Evolutionary conservation across 352 stramenopile species (phyloP).

Genomic region (Aphanomyces invadans): DNA sequence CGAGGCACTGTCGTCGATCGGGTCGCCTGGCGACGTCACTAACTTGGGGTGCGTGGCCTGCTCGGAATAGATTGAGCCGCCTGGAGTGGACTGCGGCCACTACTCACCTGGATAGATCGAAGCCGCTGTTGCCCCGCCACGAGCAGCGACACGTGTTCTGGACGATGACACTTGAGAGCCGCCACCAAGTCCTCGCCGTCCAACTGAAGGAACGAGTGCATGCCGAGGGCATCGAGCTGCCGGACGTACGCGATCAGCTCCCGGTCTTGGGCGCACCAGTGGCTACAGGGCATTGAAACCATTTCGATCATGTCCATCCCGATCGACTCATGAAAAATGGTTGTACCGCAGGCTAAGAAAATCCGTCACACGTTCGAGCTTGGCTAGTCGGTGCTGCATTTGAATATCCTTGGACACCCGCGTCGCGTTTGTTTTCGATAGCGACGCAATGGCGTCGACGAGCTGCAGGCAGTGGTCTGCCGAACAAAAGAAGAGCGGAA

Average conservation of each 20-base stretch:
- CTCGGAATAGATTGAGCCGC: background rate
- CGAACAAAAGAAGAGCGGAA: conserved; percentile 22
- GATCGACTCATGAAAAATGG: background rate
- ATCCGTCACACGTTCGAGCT: background rate
- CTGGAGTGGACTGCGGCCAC: background rate
- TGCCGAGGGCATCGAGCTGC: background rate
- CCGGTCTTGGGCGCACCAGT: conserved; percentile 15
- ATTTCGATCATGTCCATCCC: background rate
- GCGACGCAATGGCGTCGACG: background rate
- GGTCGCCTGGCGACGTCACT: background rate
- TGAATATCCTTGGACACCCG: background rate
- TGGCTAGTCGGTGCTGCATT: background rate
- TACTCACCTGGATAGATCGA: background rate
- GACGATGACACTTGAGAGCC: background rate
- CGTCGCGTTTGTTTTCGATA: background rate
- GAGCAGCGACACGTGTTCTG: background rate
- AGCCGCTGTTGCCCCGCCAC: background rate
- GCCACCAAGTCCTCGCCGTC: background rate
- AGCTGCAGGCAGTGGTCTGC: conserved; percentile 1
- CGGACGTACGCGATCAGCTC: conserved; percentile 14
- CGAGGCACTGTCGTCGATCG: background rate
- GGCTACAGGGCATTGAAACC: background rate
- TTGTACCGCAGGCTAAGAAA: conserved; percentile 1
- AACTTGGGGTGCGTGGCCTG: background rate
- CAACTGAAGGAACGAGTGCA: background rate